phyloP scores from a whole-genome alignment of 23 red algal species.

The Gracilaria vermiculophylla region DNA sequence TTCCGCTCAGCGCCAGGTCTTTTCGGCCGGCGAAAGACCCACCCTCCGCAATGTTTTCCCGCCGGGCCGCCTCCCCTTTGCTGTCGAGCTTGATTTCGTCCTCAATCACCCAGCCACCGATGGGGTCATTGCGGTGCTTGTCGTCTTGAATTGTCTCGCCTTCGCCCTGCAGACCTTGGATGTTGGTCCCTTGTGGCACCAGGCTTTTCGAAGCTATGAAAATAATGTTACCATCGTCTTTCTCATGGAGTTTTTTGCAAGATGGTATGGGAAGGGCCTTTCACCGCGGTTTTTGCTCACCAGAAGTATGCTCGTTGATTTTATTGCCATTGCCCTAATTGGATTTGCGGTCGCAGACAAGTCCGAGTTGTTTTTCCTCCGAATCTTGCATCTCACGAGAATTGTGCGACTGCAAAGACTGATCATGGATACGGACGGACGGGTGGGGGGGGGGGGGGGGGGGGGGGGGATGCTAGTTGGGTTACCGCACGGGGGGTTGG shows the following conservation, averaged over 20 bases:
- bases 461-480: too few relatives aligned
- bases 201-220: slow-evolving; percentile 48
- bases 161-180: slow-evolving; percentile 66
- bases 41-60: background rate
- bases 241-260: slow-evolving; percentile 57
- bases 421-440: slow-evolving; percentile 56
- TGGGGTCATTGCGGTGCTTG: slow-evolving; percentile 24
- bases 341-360: slow-evolving; percentile 44
- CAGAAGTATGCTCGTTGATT: slow-evolving; percentile 56
- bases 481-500: too few relatives aligned
- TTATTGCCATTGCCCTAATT: slow-evolving; percentile 46
- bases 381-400: slow-evolving; percentile 48
- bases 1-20: background rate
- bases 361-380: slow-evolving; percentile 51
- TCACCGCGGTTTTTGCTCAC: slow-evolving; percentile 42
- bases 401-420: slow-evolving; percentile 54
- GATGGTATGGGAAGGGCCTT: slow-evolving; percentile 66
- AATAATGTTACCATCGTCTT: slow-evolving; percentile 42
- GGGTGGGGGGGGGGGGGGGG: too few relatives aligned
- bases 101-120: slow-evolving; percentile 61
- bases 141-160: slow-evolving; percentile 50
- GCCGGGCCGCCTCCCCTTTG: slow-evolving; percentile 19
- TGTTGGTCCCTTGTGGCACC: slow-evolving; percentile 2
- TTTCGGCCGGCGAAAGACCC: background rate
- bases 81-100: slow-evolving; percentile 53